phyloP scores from a whole-genome alignment of 495 filamentous ascomycete genomes.

The Polyplosphaeria fusca region DNA sequence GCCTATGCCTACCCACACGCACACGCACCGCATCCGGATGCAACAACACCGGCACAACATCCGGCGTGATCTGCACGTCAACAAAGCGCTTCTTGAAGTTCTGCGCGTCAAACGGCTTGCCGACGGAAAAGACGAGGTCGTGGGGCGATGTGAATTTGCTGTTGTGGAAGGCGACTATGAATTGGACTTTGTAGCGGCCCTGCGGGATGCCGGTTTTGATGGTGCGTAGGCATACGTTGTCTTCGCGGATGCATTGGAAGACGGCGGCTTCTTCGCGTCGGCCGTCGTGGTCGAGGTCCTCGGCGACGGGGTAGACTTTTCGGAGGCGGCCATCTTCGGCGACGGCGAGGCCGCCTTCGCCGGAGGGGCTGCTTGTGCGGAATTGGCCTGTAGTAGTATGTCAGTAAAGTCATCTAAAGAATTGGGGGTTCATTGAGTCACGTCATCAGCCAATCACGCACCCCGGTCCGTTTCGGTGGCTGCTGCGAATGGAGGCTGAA shows the following conservation, averaged over 20 bases:
- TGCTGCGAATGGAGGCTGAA: too few species aligned
- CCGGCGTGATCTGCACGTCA: conserved; percentile 36
- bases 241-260: conserved; percentile 28
- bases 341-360: conserved; percentile 29
- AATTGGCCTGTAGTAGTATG: too few species aligned
- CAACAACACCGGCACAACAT: conserved; percentile 35
- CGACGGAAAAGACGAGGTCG: conserved; percentile 34
- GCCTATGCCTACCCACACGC: conserved; percentile 24
- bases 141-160: conserved; percentile 21
- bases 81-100: conserved; percentile 33
- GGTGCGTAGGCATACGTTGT: conserved; percentile 33
- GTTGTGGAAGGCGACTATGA: conserved; percentile 36
- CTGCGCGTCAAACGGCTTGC: conserved; percentile 31
- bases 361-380: conserved; percentile 24
- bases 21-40: conserved; percentile 38
- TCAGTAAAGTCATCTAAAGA: too few species aligned
- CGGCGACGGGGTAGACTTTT: conserved; percentile 35
- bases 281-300: conserved; percentile 36
- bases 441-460: too few species aligned
- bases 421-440: too few species aligned
- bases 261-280: conserved; percentile 32
- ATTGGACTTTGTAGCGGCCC: conserved; percentile 33
- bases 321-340: conserved; percentile 24
- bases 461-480: too few species aligned
- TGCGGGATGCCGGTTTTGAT: conserved; percentile 36